Evolutionary conservation across 2,329 filamentous ascomycete species (phyloP), one percentile per base, ranked within the genome.

Genomic region (Lasiodiplodia hormozganensis): DNA sequence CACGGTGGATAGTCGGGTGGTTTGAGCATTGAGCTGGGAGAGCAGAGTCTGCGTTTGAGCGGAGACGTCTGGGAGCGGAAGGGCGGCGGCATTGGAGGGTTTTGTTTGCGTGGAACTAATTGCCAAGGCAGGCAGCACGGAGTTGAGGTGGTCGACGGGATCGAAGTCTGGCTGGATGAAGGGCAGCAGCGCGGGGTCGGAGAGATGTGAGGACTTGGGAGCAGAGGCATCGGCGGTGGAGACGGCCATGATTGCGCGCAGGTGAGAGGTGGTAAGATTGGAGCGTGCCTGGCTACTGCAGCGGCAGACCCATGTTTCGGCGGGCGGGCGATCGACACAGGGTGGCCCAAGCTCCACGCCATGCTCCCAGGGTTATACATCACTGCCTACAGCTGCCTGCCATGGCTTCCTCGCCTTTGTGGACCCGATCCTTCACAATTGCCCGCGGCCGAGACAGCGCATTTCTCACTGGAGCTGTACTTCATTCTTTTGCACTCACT

Each of bases 1-100:
- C 56, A 90, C 92, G 66, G 86, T 89, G 16, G 94, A 93, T 8
- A 97, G 84, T 56, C 94, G 88, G 21, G 93, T 91, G 1, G 94
- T 97, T 77, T 97, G 93, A 10, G 93, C 91, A 76, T 92, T 96
- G 75, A 98, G 88, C 75, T 95, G 92, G 1, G 94, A 92, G 57
- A 97, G 85, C n/a, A 96, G 85, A 3, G 89, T 86, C 79, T 97
- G 94, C 0, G 94, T 91, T 76, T 94, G 92, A 0, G 89, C 85
- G 1, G 93, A 94, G 64, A 97, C 82, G 70, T 95, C 90, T n/a
- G 90, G 84, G 57, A 97, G 85, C 2, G 91, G 85, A 5, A 90
- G 85, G 66, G 82, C 82, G 71, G 79, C 75, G 74, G 82, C 71
- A 71, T 79, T 76, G 75, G 82, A 71, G 34, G 76, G 69, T 31